Base-by-base conservation (phyloP, 2,329 filamentous ascomycete species). In the Colletotrichum musae region DNA sequence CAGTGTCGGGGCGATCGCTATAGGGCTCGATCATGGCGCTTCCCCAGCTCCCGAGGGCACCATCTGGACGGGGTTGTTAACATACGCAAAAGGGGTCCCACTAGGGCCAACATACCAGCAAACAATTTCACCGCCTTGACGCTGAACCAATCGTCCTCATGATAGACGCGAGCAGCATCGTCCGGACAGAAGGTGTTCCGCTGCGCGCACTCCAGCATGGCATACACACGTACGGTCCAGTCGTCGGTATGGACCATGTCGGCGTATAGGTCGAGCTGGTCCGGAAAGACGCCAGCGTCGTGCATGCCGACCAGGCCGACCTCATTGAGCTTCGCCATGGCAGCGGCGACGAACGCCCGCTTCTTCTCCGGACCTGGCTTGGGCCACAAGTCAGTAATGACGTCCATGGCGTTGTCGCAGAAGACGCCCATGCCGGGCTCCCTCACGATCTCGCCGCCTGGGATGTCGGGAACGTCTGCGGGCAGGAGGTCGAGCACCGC, bases 21-120 rank as follows among this genome's bases (percentile, higher is more conserved):
- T 93, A 93, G 0, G 91, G 91, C 10, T 91, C 89, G n/a, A 93
- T 83, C 83, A 93, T 85, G 52, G 91, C 91, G 65, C 89, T 91
- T 32, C 91, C 91, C 90, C 91, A 93, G 76, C 88, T 91, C 6
- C 91, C 91, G 1, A 93, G 82, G 2, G 91, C 91, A 24, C 91
- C 91, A 74, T 93, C 90, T 90, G 72, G 6, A 4, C 28, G 6
- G 61, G 24, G 58, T 61, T 36, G 63, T 68, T 80, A 28, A 24
- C 10, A 45, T 24, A 12, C n/a, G 7, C 45, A 13, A n/a, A 32
- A n/a, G 15, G 10, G 7, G 9, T 10, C 18, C 21, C 3, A 50
- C 7, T 26, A 13, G 4, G 36, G 36, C 2, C 1, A 26, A 77
- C 81, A 58, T 78, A 89, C 89, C 90, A 9, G 87, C 91, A 75